These are phyloP conservation scores for Arabidopsis hybrid DNA, from an alignment of 441 rosid genomes.

Conservation along the genomic window DNA sequence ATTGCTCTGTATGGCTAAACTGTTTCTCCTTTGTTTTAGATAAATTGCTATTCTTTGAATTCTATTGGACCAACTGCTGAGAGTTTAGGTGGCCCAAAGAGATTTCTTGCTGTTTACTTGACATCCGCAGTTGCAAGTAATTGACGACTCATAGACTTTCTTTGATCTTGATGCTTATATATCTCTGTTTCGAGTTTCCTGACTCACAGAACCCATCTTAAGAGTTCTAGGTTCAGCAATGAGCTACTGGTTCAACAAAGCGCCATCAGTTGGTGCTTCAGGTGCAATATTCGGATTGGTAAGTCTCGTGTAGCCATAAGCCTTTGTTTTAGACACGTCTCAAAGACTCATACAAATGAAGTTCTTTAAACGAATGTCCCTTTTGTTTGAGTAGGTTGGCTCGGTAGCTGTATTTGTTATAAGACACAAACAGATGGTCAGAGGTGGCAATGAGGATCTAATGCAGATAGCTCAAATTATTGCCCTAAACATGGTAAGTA, in stretches of 20 bases:
- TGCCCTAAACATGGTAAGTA: conserved; percentile 71
- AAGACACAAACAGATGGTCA: conserved; percentile 66
- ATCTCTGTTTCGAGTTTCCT: conserved; percentile 35
- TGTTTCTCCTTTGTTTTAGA: conserved; percentile 53
- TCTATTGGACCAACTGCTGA: conserved; percentile 86
- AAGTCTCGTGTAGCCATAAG: conserved; percentile 35
- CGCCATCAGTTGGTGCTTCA: conserved; percentile 91
- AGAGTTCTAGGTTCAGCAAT: conserved; percentile 74
- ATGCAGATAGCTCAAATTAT: conserved; percentile 74
- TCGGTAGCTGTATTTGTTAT: conserved; percentile 74
- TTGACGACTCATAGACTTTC: conserved; percentile 36
- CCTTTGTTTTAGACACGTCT: conserved; percentile 7
- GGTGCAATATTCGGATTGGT: conserved; percentile 96
- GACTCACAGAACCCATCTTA: conserved; percentile 44
- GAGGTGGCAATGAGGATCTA: conserved; percentile 75
- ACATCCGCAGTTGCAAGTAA: conserved; percentile 89
- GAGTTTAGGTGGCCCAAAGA: conserved; percentile 71
- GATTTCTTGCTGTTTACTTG: conserved; percentile 78
- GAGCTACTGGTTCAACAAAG: conserved; percentile 76
- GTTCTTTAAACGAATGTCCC: background rate
- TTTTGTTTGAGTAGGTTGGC: conserved; percentile 61
- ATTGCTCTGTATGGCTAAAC: conserved; percentile 30
- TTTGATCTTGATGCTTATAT: conserved; percentile 27
- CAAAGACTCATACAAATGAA: background rate
- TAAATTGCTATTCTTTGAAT: conserved; percentile 89